Conservation (phyloP, 2,329 filamentous ascomycete genomes). For the Ceratocystis eucalypticola region DNA sequence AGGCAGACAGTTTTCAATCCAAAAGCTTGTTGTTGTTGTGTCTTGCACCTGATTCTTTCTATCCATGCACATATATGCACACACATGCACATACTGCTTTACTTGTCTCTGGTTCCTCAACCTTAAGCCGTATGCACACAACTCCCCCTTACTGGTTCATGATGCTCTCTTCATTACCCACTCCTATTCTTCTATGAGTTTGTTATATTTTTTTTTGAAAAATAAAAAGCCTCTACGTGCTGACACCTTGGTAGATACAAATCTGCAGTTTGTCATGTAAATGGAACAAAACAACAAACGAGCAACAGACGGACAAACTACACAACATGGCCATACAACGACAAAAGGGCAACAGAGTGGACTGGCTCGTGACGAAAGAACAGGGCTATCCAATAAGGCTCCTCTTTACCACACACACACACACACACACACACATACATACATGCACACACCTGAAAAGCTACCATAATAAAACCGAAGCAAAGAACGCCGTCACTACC, state of each 20-base stretch:
- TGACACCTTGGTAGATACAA: slow-evolving; percentile 37
- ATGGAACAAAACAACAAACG: slow-evolving; percentile 9
- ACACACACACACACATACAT: not conserved
- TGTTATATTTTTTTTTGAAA: not conserved
- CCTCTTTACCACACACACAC: not conserved
- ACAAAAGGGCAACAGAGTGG: not conserved
- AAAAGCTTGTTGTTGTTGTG: not conserved
- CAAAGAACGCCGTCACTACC: not conserved
- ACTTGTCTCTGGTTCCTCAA: not conserved
- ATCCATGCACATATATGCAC: not conserved
- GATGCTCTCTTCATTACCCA: not conserved
- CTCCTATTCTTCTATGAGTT: not conserved
- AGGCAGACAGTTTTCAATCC: not conserved
- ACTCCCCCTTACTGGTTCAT: not conserved
- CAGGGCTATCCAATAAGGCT: not conserved
- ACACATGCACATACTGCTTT: not conserved
- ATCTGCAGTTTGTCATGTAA: slow-evolving; percentile 50
- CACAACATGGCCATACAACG: not conserved
- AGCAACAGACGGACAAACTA: not conserved
- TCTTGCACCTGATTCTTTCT: not conserved
- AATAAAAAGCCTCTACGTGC: slow-evolving; percentile 14
- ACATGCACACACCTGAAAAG: not conserved
- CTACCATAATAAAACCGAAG: not conserved
- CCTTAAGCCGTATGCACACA: not conserved
- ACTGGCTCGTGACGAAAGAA: not conserved